These are phyloP conservation scores for Tolypocladium amazonense DNA, from an alignment of 2,329 filamentous ascomycete species.

Conservation along the genomic window DNA sequence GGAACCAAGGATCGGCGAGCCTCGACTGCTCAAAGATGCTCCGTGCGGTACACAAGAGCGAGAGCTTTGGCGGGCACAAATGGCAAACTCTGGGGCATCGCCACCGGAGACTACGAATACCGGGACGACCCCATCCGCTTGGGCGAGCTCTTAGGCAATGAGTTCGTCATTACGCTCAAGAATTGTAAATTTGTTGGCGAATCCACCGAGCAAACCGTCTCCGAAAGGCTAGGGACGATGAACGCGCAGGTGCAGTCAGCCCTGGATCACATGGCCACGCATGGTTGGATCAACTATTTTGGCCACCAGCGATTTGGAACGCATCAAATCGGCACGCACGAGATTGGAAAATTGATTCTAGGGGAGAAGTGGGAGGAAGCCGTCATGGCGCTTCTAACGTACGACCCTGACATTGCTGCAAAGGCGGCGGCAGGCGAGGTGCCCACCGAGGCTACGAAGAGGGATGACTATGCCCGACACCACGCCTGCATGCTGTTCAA, in stretches of 20 bases:
- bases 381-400: conserved; percentile 65
- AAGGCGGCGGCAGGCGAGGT: conserved; percentile 26
- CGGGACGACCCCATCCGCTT: conserved; percentile 61
- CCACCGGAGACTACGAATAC: conserved; percentile 75
- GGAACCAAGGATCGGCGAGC: conserved; percentile 87
- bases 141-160: conserved; percentile 78
- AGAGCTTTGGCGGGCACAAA: conserved; percentile 57
- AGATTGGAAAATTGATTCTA: conserved; percentile 74
- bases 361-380: conserved; percentile 72
- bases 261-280: conserved; percentile 54
- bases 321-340: conserved; percentile 75
- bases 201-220: conserved; percentile 10
- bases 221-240: conserved; percentile 19
- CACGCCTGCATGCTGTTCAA: conserved; percentile 68
- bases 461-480: conserved; percentile 71
- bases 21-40: conserved; percentile 75
- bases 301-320: conserved; percentile 95
- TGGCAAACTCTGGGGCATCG: conserved; percentile 48
- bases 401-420: conserved; percentile 50
- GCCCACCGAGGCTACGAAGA: conserved; percentile 40
- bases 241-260: conserved; percentile 39
- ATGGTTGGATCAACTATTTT: conserved; percentile 95
- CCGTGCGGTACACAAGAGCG: conserved; percentile 41
- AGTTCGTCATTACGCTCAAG: conserved; percentile 85
- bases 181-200: conserved; percentile 57